Base-by-base conservation (phyloP, 2,329 filamentous ascomycete genomes). In the Fusarium albosuccineum region DNA sequence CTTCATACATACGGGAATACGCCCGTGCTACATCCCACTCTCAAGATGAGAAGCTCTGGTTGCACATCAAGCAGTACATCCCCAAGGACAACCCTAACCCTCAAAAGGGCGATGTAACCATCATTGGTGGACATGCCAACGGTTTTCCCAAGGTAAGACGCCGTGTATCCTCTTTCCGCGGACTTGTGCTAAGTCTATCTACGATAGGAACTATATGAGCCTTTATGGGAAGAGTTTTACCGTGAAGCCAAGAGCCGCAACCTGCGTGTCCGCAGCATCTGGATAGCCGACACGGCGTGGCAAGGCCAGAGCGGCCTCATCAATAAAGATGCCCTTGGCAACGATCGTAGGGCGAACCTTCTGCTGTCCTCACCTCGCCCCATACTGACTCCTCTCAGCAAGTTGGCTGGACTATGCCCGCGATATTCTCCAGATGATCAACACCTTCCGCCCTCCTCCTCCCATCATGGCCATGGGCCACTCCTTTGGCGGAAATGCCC, bases 81-180 rank as follows among this genome's bases (percentile, higher is more conserved):
- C 94, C 94, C 2, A 82, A 88, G 57, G 86, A 90, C 74, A 94
- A 94, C 71, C 84, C 82, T 1, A 78, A 82, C 26, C 91, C 93
- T 0, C 83, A 88, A 65, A 86, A 88, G 1, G 92, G 92, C 34
- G 92, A 96, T 77, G 82, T 97, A 9, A 97, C 93, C 17, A 89
- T 98, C 60, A 89, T 98, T 57, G 93, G 87, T 10, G 91, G 91
- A 5, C 94, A 97, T 80, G 95, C 93, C 50, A 97, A 97, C 81
- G 95, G 91, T 10, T 97, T 97, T 70, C 92, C 93, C 10, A 98
- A 97, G 85, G 92, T 92, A 77, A 14, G 5, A 5, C 2, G 7
- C 10, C 5, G 7, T 26, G 14, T 2, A 6, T 26, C 3, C 8
- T 27, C 8, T 6, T 16, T 11, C 4, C 29, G 9, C 7, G 26